phyloP scores from a whole-genome alignment of 1,139 yeast species.

The Hemisphaericaspora xylanilytica region DNA sequence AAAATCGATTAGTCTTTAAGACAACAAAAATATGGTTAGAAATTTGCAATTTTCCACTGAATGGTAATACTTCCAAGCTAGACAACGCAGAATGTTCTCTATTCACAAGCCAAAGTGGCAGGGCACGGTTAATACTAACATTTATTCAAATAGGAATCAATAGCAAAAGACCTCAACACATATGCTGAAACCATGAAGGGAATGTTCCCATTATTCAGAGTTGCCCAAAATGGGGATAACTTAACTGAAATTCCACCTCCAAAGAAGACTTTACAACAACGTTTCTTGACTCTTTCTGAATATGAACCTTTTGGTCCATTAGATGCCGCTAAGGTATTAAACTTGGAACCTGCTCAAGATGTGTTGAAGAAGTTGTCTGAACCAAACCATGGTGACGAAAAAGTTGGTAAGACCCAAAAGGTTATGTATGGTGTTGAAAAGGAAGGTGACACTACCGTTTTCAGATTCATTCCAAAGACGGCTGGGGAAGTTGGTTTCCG shows the following conservation, averaged over 20 bases:
- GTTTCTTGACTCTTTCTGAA: slow-evolving; percentile 88
- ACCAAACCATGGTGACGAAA: slow-evolving; percentile 30
- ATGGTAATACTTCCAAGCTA: no score
- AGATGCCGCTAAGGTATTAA: slow-evolving; percentile 88
- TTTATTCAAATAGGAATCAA: slow-evolving; percentile 35
- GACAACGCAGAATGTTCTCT: no score
- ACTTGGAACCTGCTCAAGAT: slow-evolving; percentile 78
- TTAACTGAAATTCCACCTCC: slow-evolving; percentile 94
- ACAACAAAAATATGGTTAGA: slow-evolving; percentile 61
- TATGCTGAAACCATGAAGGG: slow-evolving; percentile 65
- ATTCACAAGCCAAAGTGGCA: not conserved
- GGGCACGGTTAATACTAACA: slow-evolving; percentile 28
- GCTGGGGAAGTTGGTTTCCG: slow-evolving; percentile 87
- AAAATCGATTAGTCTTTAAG: slow-evolving; percentile 81
- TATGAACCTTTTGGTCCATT: slow-evolving; percentile 96
- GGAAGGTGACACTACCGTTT: slow-evolving; percentile 60
- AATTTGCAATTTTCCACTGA: slow-evolving; percentile 20
- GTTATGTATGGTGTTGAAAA: slow-evolving; percentile 50
- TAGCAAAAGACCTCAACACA: slow-evolving; percentile 49
- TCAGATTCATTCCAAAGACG: slow-evolving; percentile 72
- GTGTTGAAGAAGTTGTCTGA: slow-evolving; percentile 68
- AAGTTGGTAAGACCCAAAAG: slow-evolving; percentile 18
- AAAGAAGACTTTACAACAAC: slow-evolving; percentile 76
- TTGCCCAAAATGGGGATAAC: slow-evolving; percentile 55
- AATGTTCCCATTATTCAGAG: slow-evolving; percentile 74